Percentiles rank a stretch among this genome's conserved stretches.
These are phyloP conservation scores for Ensete glaucum DNA, from an alignment of 176 grass and related monocot genomes.

Conservation along the genomic window DNA sequence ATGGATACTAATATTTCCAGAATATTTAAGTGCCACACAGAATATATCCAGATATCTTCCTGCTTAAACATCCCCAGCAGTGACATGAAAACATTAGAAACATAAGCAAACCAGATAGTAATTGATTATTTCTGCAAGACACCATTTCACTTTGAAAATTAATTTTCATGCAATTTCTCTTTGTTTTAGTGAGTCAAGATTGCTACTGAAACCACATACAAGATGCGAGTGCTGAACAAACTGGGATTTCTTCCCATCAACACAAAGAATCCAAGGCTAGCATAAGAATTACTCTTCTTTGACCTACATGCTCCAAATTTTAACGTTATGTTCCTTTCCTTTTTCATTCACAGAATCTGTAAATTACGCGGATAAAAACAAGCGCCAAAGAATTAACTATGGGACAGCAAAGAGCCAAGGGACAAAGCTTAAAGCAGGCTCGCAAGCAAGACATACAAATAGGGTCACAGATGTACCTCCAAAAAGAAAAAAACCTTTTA, in stretches of 20 bases:
- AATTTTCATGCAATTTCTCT: too few relatives aligned
- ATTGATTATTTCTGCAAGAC: too few relatives aligned
- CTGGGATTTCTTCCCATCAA: not conserved
- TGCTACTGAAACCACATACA: not conserved
- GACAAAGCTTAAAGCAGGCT: not conserved
- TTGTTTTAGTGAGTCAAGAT: not conserved
- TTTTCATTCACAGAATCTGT: not conserved
- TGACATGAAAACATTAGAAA: not conserved
- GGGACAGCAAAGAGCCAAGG: too few relatives aligned
- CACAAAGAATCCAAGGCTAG: not conserved
- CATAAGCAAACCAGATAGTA: not conserved
- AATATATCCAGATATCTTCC: not conserved
- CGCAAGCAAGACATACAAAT: not conserved
- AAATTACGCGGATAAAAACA: not conserved
- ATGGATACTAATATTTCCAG: slow-evolving; percentile 1
- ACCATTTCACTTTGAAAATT: too few relatives aligned
- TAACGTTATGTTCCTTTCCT: not conserved
- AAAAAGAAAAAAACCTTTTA: too few relatives aligned
- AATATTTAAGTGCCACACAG: not conserved
- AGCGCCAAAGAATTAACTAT: too few relatives aligned
- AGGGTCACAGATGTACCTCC: not conserved
- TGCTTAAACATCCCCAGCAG: not conserved
- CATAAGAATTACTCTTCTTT: not conserved
- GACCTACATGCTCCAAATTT: not conserved
- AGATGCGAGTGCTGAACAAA: not conserved